Conservation (phyloP, 192 early-diverging fungal genomes). For the Backusella westeae region DNA sequence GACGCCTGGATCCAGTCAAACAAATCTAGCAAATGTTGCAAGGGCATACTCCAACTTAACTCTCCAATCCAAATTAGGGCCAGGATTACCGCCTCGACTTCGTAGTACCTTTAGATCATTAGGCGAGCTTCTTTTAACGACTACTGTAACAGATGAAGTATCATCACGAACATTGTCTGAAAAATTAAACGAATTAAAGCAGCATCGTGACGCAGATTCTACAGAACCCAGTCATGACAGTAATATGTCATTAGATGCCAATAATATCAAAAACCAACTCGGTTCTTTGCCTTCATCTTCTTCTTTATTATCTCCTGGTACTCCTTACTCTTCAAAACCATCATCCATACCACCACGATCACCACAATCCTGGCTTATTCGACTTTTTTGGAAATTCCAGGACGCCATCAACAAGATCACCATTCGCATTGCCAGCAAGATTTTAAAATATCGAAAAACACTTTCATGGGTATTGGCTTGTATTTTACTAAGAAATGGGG, state of each 20-base stretch:
- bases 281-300: not conserved
- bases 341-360: not conserved
- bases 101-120: not conserved
- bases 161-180: not conserved
- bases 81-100: not conserved
- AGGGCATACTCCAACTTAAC: not conserved
- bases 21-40: conserved; percentile 5
- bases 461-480: conserved; percentile 4
- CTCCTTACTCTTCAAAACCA: not conserved
- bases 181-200: not conserved
- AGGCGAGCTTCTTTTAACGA: conserved; percentile 2
- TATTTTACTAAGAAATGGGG: conserved; percentile 6
- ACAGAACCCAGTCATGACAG: not conserved
- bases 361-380: not conserved
- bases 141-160: not conserved
- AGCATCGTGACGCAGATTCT: not conserved
- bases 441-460: not conserved
- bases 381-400: conserved; percentile 4
- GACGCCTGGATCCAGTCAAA: conserved; percentile 10
- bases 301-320: not conserved
- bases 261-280: not conserved
- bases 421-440: not conserved
- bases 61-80: conserved; percentile 8
- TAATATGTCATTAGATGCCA: not conserved
- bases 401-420: not conserved